These are phyloP conservation scores for Candida sanyaensis DNA, from an alignment of 1,139 yeast genomes.

Conservation along the genomic window DNA sequence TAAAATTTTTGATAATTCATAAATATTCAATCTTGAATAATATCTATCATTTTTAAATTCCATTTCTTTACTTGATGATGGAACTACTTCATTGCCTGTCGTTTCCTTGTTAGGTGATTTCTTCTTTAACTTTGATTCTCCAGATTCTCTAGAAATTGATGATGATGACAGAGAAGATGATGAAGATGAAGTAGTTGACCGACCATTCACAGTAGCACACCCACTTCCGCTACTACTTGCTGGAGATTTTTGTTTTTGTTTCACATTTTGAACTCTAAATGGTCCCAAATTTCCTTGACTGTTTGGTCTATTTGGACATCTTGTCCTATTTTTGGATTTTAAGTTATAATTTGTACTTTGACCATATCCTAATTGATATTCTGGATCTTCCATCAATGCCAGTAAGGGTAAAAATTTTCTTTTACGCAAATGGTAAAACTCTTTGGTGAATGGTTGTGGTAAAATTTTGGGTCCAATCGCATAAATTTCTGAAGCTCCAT, in stretches of 20 bases:
- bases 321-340: neutral
- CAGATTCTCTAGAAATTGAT: neutral
- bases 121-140: neutral
- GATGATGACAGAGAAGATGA: neutral
- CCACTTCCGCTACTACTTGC: neutral
- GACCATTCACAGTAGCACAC: too few species aligned
- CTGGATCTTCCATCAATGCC: constrained; percentile 6
- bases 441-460: constrained; percentile 16
- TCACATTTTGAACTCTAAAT: constrained; percentile 1
- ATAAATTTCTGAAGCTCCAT: constrained; percentile 12
- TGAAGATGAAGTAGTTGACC: neutral
- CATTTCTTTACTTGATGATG: neutral
- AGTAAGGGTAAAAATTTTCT: constrained; percentile 13
- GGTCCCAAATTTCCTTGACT: constrained; percentile 8
- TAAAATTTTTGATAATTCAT: constrained; percentile 27
- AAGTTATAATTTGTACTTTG: constrained; percentile 9
- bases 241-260: neutral
- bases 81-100: neutral
- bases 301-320: constrained; percentile 12
- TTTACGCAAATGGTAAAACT: constrained; percentile 10
- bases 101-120: neutral
- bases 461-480: constrained; percentile 15
- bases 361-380: constrained; percentile 11
- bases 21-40: constrained; percentile 30
- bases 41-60: constrained; percentile 20